These are phyloP conservation scores for Apiospora sp. DNA, from an alignment of 2,329 filamentous ascomycete genomes.

Conservation along the genomic window DNA sequence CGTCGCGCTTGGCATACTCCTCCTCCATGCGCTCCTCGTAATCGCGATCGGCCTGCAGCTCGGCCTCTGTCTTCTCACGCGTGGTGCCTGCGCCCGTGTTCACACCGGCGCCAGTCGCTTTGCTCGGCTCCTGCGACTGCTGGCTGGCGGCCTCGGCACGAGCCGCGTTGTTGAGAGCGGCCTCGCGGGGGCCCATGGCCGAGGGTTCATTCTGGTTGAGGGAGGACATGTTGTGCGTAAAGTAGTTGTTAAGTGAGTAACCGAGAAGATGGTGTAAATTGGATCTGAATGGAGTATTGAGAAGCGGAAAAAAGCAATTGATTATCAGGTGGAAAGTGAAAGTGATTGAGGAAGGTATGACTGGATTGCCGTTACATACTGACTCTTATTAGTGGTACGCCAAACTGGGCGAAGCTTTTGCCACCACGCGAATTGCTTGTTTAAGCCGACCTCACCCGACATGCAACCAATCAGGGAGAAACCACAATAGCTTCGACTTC, in stretches of 20 bases:
- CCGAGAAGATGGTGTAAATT: not conserved
- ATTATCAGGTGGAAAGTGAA: no score
- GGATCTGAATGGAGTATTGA: not conserved
- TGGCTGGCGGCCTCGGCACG: not conserved
- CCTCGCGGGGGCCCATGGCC: slow-evolving; percentile 23
- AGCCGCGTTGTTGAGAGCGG: not conserved
- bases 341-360: not conserved
- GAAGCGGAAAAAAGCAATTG: no score
- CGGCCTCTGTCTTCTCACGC: slow-evolving; percentile 56
- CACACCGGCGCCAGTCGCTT: slow-evolving; percentile 52
- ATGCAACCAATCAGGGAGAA: not conserved
- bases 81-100: slow-evolving; percentile 58
- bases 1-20: slow-evolving; percentile 63
- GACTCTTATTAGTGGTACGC: not conserved
- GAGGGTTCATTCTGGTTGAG: slow-evolving; percentile 17
- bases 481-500: not conserved
- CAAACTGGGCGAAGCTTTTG: slow-evolving; percentile 19
- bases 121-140: not conserved
- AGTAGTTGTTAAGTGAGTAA: not conserved
- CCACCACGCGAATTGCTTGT: not conserved
- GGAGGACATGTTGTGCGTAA: not conserved
- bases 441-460: slow-evolving; percentile 21
- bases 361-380: not conserved
- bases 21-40: slow-evolving; percentile 64
- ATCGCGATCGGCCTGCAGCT: slow-evolving; percentile 56